These are phyloP conservation scores for Diaporthe amygdali DNA, from an alignment of 2,329 filamentous ascomycete genomes.

Conservation along the genomic window DNA sequence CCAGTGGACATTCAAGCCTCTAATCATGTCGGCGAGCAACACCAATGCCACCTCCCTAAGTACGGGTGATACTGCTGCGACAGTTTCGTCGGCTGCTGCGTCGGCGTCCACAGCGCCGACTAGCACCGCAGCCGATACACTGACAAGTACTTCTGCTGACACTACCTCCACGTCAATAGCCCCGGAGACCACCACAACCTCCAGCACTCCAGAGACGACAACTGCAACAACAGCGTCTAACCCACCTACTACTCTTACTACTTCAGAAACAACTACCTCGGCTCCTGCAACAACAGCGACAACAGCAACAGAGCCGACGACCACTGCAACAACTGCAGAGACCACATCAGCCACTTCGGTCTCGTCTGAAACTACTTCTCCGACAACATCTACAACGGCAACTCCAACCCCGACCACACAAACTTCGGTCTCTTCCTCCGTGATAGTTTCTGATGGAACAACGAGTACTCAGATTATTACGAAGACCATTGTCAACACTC, in stretches of 20 bases:
- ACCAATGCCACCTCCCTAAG: slow-evolving; percentile 24
- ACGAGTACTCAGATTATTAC: slow-evolving; percentile 24
- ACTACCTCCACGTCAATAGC: slow-evolving; percentile 21
- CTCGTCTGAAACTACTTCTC: not conserved
- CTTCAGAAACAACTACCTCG: not conserved
- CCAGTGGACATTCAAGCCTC: slow-evolving; percentile 3
- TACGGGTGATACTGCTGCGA: slow-evolving; percentile 20
- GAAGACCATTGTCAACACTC: slow-evolving; percentile 26
- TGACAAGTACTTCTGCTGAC: slow-evolving; percentile 26
- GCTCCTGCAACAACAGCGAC: slow-evolving; percentile 2
- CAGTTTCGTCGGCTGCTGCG: slow-evolving; percentile 18
- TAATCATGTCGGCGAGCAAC: slow-evolving; percentile 23
- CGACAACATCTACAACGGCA: not conserved
- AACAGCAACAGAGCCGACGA: not conserved
- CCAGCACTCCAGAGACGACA: not conserved
- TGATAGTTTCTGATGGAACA: slow-evolving; percentile 9
- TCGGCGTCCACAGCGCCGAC: slow-evolving; percentile 13
- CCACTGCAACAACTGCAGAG: not conserved
- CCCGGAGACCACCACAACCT: slow-evolving; percentile 6
- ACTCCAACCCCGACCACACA: slow-evolving; percentile 14
- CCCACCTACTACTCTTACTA: slow-evolving; percentile 1
- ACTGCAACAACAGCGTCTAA: not conserved
- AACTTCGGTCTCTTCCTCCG: slow-evolving; percentile 4
- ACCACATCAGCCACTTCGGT: slow-evolving; percentile 1
- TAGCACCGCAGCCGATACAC: slow-evolving; percentile 18